phyloP scores from a whole-genome alignment of 2,329 filamentous ascomycete species.

The Paramyrothecium roridum region DNA sequence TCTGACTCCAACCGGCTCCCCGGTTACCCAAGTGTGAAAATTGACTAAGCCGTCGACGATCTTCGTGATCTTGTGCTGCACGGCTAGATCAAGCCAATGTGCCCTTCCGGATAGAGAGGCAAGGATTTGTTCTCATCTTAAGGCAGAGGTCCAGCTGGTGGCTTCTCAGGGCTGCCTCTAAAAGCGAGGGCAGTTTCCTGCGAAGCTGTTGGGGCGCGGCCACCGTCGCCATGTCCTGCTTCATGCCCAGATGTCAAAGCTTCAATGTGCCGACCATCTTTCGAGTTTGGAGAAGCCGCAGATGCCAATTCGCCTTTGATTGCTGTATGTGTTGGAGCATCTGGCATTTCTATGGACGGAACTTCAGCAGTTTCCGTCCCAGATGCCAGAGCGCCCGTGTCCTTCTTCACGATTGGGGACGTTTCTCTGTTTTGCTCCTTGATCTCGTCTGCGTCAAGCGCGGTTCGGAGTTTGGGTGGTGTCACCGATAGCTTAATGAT shows the following conservation, averaged over 20 bases:
- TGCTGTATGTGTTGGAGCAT: conserved; percentile 12
- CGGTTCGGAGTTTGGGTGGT: conserved; percentile 32
- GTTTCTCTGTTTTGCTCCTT: neutral
- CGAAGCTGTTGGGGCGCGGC: conserved; percentile 10
- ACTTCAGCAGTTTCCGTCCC: conserved; percentile 6
- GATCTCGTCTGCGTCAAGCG: conserved; percentile 15
- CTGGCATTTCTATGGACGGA: conserved; percentile 19
- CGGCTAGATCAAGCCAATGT: too few relatives aligned
- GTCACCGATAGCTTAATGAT: conserved; percentile 70
- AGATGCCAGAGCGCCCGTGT: neutral
- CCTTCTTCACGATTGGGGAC: too few relatives aligned
- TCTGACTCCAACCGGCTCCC: too few relatives aligned
- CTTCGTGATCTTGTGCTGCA: too few relatives aligned
- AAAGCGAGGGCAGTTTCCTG: conserved; percentile 50
- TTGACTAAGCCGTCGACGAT: too few relatives aligned
- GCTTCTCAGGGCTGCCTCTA: conserved; percentile 61
- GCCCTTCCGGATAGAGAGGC: conserved; percentile 5
- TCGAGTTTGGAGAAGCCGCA: too few relatives aligned
- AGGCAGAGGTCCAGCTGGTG: conserved; percentile 10
- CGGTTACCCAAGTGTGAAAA: too few relatives aligned
- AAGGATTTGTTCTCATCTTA: neutral
- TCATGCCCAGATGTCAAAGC: too few relatives aligned
- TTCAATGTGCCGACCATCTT: too few relatives aligned
- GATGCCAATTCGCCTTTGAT: neutral
- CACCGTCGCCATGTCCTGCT: neutral